Percentiles rank a stretch among this genome's conserved stretches.
phyloP scores from a whole-genome alignment of 2,329 filamentous ascomycete species.

The Amauroascus verrucosus region DNA sequence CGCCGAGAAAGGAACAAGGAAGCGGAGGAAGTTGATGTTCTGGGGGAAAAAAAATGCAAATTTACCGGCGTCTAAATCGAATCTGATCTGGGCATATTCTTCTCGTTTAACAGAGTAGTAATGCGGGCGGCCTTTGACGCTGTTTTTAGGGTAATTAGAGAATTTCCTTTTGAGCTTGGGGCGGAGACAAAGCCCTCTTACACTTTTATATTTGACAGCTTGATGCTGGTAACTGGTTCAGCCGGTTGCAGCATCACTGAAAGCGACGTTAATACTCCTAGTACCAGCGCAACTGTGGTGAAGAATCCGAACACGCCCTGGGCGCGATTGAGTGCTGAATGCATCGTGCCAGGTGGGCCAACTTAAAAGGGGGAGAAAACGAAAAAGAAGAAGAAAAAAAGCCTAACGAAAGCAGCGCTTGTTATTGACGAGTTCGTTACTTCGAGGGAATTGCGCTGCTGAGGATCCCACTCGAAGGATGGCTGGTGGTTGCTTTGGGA shows the following conservation, averaged over 20 bases:
- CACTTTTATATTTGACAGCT: constrained; percentile 65
- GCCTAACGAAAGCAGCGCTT: not conserved
- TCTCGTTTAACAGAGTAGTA: constrained; percentile 90
- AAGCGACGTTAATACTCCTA: constrained; percentile 68
- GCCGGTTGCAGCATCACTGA: constrained; percentile 58
- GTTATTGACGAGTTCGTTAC: not conserved
- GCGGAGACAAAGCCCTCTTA: constrained; percentile 39
- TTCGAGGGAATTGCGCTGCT: constrained; percentile 1
- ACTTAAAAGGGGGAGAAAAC: no score
- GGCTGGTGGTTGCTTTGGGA: not conserved
- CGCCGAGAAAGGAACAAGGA: not conserved
- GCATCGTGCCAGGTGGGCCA: constrained; percentile 63
- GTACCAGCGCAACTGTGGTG: constrained; percentile 78
- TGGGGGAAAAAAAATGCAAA: not conserved
- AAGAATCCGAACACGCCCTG: constrained; percentile 98
- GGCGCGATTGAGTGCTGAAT: constrained; percentile 70
- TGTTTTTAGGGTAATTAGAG: constrained; percentile 27
- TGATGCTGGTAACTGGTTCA: constrained; percentile 43
- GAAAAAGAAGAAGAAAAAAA: not conserved
- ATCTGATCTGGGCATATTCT: constrained; percentile 90
- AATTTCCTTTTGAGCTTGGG: not conserved
- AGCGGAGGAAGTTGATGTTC: no score
- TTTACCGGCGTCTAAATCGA: constrained; percentile 70
- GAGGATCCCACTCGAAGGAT: not conserved
- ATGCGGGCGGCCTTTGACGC: constrained; percentile 81